A percentile compares a stretch with the other conserved stretches of the same genome.
phyloP scores from a whole-genome alignment of 768 basidiomycete genomes.

The Pleurotus djamor region DNA sequence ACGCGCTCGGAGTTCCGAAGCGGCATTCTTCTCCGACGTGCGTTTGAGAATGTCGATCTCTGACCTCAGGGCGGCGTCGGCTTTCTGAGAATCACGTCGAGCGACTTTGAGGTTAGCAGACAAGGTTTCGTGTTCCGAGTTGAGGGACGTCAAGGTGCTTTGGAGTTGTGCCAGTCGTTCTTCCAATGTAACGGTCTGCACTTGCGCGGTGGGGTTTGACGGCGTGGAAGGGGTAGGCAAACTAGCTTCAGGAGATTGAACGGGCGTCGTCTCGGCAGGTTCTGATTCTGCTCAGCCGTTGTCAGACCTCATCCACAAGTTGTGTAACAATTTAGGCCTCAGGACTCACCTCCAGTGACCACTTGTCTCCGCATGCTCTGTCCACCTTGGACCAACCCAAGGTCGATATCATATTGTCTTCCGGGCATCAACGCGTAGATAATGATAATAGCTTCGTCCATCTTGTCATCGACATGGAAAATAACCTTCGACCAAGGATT shows the following conservation, averaged over 20 bases:
- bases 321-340: neutral
- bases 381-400: conserved; percentile 68
- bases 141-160: conserved; percentile 59
- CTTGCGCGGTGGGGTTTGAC: conserved; percentile 25
- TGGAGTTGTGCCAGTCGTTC: conserved; percentile 67
- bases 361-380: conserved; percentile 60
- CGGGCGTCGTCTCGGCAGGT: conserved; percentile 29
- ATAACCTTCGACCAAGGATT: conserved; percentile 78
- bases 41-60: conserved; percentile 85
- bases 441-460: conserved; percentile 88
- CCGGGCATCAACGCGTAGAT: conserved; percentile 89
- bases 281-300: conserved; percentile 8
- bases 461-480: conserved; percentile 74
- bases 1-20: conserved; percentile 74
- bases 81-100: conserved; percentile 80
- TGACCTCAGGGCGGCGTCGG: conserved; percentile 73
- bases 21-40: conserved; percentile 75
- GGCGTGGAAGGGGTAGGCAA: conserved; percentile 28
- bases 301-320: conserved; percentile 12
- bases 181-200: conserved; percentile 50
- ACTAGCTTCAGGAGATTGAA: conserved; percentile 28
- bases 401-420: conserved; percentile 86
- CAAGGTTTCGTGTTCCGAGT: conserved; percentile 67
- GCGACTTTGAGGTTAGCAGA: conserved; percentile 70
- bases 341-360: conserved; percentile 56